phyloP scores from a whole-genome alignment of 805 yeast genomes.

The Lipomyces starkeyi region DNA sequence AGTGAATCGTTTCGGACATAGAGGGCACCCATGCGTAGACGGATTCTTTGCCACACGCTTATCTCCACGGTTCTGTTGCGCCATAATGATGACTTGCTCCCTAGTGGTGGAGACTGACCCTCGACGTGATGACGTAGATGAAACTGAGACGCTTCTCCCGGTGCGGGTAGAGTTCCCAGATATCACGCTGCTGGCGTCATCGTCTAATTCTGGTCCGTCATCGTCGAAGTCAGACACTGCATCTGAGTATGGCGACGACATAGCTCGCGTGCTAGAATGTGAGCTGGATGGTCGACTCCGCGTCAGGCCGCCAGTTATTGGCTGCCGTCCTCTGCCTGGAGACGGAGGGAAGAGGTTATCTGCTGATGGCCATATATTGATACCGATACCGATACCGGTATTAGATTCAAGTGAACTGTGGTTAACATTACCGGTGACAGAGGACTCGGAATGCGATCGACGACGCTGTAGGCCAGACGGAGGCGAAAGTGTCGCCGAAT shows the following conservation, averaged over 20 bases:
- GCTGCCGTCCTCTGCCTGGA: slow-evolving; percentile 1
- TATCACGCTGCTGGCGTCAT: slow-evolving; percentile 27
- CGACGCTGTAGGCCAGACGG: slow-evolving; percentile 16
- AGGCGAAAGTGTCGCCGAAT: slow-evolving; percentile 14
- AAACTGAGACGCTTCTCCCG: slow-evolving; percentile 12
- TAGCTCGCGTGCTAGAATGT: slow-evolving; percentile 14
- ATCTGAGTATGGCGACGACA: slow-evolving; percentile 18
- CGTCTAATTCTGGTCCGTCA: slow-evolving; percentile 22
- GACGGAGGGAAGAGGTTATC: slow-evolving; percentile 7
- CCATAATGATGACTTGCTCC: slow-evolving; percentile 69
- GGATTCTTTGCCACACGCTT: slow-evolving; percentile 74
- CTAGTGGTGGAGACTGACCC: slow-evolving; percentile 40
- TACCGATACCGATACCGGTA: neutral
- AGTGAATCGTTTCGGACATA: slow-evolving; percentile 87
- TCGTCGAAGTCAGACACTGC: slow-evolving; percentile 26
- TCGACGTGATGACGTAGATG: slow-evolving; percentile 13
- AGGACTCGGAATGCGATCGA: slow-evolving; percentile 34
- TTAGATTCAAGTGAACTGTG: neutral
- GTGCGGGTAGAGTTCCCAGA: slow-evolving; percentile 13
- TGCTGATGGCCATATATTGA: slow-evolving; percentile 1
- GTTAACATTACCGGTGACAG: slow-evolving; percentile 8
- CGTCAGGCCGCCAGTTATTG: slow-evolving; percentile 3
- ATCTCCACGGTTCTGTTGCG: slow-evolving; percentile 60
- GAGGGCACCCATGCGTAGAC: slow-evolving; percentile 72
- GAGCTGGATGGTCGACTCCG: slow-evolving; percentile 10